Evolutionary conservation across 768 basidiomycete species (phyloP), one percentile per base, ranked within the genome.

Genomic region (Rhodotorula diobovata): DNA sequence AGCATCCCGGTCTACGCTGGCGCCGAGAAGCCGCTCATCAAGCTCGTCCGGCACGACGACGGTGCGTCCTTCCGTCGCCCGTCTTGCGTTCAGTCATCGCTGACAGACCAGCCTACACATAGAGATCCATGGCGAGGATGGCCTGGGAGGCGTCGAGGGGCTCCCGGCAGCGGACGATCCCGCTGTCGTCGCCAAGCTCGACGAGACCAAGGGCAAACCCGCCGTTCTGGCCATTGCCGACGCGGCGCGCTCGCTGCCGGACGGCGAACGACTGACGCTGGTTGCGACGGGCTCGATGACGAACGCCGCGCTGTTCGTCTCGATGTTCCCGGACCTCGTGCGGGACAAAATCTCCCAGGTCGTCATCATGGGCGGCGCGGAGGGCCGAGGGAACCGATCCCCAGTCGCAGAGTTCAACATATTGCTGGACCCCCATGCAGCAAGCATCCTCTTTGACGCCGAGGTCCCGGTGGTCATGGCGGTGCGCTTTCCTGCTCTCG

Each of bases 301-400:
- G 45, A 95, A 93, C 72, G 83, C 90, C 46, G 88, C 87, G 0
- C 80, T 89, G 12, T 88, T 90, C 74, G 82, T 88, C 28, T 82
- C 82, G 67, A 77, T 81, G 23, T 83, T 81, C 63, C 85, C 87
- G 0, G 83, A 86, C 39, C 80, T 87, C 7, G 71, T 85, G 30
- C 55, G 66, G 37, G 81, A 81, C 6, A 87, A 83, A 18, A 81
- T 91, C 11, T 86, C 87, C 69, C 85, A 89, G 70, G 84, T 90
- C 71, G 88, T 90, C 14, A 89, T 91, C 77, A 94, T 95, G 92
- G 92, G 92, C 20, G 92, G 92, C n/a, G 91, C 87, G 5, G 87
- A 91, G 39, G 91, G 91, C 16, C 78, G 90, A 34, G 91, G 92
- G 0, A 94, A 93, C 77, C 83, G 88, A 43, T 88, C 89, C 15